Evolutionary conservation across 2,329 filamentous ascomycete genomes (phyloP).

Genomic region (Aspergillus sp.): DNA sequence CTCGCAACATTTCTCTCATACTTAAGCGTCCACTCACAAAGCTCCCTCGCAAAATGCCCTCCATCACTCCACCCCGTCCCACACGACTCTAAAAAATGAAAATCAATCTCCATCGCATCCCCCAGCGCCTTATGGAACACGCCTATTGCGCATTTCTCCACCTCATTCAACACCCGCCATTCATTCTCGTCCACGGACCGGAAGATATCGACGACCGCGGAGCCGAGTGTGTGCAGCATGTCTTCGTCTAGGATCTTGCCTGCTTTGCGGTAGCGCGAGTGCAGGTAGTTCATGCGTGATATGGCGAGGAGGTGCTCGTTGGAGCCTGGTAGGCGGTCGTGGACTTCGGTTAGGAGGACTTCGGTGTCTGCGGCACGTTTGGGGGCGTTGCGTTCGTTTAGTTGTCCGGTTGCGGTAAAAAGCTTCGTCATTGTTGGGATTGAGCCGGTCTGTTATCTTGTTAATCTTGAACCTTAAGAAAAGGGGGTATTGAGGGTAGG

Average conservation of each 20-base stretch:
- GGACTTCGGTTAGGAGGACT: conserved; percentile 38
- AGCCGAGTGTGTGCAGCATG: conserved; percentile 52
- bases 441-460: conserved; percentile 34
- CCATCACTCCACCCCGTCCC: conserved; percentile 19
- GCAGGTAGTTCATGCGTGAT: conserved; percentile 54
- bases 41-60: conserved; percentile 14
- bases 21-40: conserved; percentile 5
- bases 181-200: conserved; percentile 57
- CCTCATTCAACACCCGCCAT: conserved; percentile 56
- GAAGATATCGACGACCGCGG: conserved; percentile 56
- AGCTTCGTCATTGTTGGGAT: conserved; percentile 44
- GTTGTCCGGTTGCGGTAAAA: conserved; percentile 39
- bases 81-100: conserved; percentile 13
- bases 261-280: conserved; percentile 45
- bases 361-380: conserved; percentile 45
- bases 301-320: conserved; percentile 41
- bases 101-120: conserved; percentile 57
- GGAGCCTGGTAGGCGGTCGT: conserved; percentile 27
- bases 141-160: conserved; percentile 58
- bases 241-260: conserved; percentile 52
- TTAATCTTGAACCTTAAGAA: not conserved
- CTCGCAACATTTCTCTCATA: conserved; percentile 3
- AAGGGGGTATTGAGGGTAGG: not conserved
- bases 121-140: conserved; percentile 58
- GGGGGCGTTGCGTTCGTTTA: conserved; percentile 34